Percentiles rank a stretch among this genome's conserved stretches.
phyloP scores from a whole-genome alignment of 2,329 filamentous ascomycete species.

The Furcasterigmium sp. region DNA sequence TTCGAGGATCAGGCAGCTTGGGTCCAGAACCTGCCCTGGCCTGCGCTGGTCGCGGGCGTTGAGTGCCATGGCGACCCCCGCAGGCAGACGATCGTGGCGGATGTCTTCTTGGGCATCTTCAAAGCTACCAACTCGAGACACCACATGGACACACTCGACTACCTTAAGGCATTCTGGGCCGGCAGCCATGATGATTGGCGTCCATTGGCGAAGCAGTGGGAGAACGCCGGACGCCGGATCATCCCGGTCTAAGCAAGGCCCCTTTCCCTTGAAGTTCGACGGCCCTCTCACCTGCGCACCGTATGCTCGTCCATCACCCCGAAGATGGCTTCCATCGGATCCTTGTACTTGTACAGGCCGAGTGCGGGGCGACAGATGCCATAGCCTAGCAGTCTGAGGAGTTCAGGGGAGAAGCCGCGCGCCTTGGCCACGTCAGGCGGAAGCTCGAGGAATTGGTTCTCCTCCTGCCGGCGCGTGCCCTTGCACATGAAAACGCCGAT shows the following conservation, averaged over 20 bases:
- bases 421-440: slow-evolving; percentile 18
- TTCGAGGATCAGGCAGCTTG: slow-evolving; percentile 17
- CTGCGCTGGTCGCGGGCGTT: slow-evolving; percentile 20
- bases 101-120: slow-evolving; percentile 12
- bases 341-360: slow-evolving; percentile 28
- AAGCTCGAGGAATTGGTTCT: slow-evolving; percentile 26
- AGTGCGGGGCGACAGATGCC: slow-evolving; percentile 25
- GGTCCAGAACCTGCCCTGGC: slow-evolving; percentile 23
- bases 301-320: slow-evolving; percentile 29
- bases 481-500: slow-evolving; percentile 28
- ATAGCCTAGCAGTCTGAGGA: slow-evolving; percentile 25
- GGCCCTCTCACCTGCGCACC: slow-evolving; percentile 8
- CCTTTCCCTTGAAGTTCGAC: slow-evolving; percentile 14
- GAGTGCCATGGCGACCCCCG: slow-evolving; percentile 16
- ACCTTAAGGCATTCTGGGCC: slow-evolving; percentile 19
- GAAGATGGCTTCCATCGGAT: slow-evolving; percentile 29
- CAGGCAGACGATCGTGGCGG: slow-evolving; percentile 13
- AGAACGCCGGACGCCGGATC: slow-evolving; percentile 15
- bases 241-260: slow-evolving; percentile 12
- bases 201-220: slow-evolving; percentile 15
- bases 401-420: slow-evolving; percentile 22
- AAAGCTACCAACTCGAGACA: slow-evolving; percentile 17
- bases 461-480: slow-evolving; percentile 24
- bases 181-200: slow-evolving; percentile 18
- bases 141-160: slow-evolving; percentile 15